Evolutionary conservation across 1,284 basidiomycete species (phyloP).

Genomic region (Golubevia pallescens): DNA sequence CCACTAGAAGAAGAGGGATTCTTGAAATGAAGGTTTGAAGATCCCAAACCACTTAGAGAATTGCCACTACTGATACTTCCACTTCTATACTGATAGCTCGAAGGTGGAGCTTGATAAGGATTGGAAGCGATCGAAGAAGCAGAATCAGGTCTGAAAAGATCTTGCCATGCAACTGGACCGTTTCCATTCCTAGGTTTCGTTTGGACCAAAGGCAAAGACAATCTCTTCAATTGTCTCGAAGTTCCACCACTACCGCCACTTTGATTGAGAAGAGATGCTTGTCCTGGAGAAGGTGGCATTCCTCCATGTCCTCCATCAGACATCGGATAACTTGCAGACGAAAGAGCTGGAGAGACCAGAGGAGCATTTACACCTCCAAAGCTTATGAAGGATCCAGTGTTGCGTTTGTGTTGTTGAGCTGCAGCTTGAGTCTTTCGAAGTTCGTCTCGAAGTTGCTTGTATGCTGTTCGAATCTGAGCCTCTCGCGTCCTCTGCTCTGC

Average conservation of each 20-base stretch:
- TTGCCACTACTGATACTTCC: neutral
- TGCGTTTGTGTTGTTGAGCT: conserved; percentile 16
- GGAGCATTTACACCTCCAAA: neutral
- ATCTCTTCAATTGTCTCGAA: neutral
- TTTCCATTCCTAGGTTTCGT: neutral
- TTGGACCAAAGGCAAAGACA: neutral
- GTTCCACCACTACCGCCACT: neutral
- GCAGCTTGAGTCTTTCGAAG: conserved; percentile 28
- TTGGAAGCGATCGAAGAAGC: neutral
- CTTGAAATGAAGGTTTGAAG: neutral
- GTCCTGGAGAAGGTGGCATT: neutral
- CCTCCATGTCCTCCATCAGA: neutral
- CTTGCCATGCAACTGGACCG: neutral
- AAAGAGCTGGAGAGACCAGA: neutral
- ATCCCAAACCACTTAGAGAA: neutral
- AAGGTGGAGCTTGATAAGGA: neutral
- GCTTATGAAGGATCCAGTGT: neutral
- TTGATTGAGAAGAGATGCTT: neutral
- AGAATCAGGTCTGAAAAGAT: neutral
- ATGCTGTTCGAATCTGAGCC: conserved; percentile 39
- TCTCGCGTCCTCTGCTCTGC: conserved; percentile 32
- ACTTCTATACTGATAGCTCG: neutral
- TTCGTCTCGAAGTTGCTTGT: conserved; percentile 42
- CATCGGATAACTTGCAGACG: neutral
- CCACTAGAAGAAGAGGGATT: neutral